phyloP scores from a whole-genome alignment of 208 protist species.

The Acanthamoeba castellanii region DNA sequence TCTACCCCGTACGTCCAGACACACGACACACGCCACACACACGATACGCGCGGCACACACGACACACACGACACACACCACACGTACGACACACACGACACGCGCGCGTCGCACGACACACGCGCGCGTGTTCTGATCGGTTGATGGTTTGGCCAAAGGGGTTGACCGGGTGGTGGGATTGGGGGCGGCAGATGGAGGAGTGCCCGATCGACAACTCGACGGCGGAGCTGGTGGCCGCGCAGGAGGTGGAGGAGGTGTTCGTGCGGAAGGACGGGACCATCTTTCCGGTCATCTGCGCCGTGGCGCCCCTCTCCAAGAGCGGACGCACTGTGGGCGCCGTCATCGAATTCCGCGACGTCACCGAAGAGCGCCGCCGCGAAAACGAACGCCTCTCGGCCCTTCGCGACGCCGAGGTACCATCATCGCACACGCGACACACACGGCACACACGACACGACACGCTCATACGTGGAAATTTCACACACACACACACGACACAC shows the following conservation, averaged over 20 bases:
- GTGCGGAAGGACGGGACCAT: conserved; percentile 1
- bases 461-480: too few species aligned
- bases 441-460: too few species aligned
- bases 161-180: not conserved
- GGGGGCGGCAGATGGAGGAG: not conserved
- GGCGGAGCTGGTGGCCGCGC: not conserved
- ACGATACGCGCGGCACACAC: too few species aligned
- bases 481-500: too few species aligned
- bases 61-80: too few species aligned
- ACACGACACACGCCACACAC: too few species aligned
- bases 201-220: conserved; percentile 34
- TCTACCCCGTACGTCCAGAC: not conserved
- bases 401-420: not conserved
- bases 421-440: too few species aligned
- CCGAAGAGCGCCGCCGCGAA: conserved; percentile 11
- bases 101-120: too few species aligned
- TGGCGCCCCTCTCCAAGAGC: conserved; percentile 28
- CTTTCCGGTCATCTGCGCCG: conserved; percentile 26
- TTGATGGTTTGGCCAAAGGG: too few species aligned
- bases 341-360: conserved; percentile 10
- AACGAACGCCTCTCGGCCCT: not conserved
- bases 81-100: too few species aligned
- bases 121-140: too few species aligned
- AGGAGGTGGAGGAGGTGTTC: conserved; percentile 23
- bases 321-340: conserved; percentile 17